Percentiles rank a stretch among this genome's conserved stretches.
phyloP scores from a whole-genome alignment of 2,329 filamentous ascomycete genomes.

The Amylocarpus encephaloides region DNA sequence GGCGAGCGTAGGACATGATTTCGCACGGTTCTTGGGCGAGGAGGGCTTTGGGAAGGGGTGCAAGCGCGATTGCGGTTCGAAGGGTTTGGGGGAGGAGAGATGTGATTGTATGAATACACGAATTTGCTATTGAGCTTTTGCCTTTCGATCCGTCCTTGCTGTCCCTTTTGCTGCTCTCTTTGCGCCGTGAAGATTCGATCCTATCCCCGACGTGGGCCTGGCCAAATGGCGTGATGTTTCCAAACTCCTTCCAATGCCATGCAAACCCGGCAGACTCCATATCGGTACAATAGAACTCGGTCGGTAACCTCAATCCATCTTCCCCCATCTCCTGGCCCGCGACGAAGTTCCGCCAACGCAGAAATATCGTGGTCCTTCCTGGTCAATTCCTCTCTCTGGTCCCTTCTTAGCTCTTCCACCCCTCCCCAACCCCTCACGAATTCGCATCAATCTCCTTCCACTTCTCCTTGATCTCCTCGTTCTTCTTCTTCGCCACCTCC shows the following conservation, averaged over 20 bases:
- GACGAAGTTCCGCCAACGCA: too few relatives aligned
- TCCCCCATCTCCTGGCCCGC: too few relatives aligned
- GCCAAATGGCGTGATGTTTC: slow-evolving; percentile 8
- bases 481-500: slow-evolving; percentile 60
- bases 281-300: too few relatives aligned
- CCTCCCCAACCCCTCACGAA: slow-evolving; percentile 37
- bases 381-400: background rate
- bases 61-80: too few relatives aligned
- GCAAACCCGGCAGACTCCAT: background rate
- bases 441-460: slow-evolving; percentile 76
- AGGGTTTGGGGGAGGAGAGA: too few relatives aligned
- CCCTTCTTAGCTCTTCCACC: background rate
- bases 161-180: background rate
- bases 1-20: background rate
- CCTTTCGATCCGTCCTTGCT: background rate
- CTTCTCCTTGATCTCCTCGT: slow-evolving; percentile 65
- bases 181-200: background rate
- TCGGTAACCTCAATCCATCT: too few relatives aligned
- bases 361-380: too few relatives aligned
- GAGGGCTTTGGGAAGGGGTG: too few relatives aligned
- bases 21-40: too few relatives aligned
- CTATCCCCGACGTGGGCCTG: background rate
- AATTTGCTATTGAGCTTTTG: background rate
- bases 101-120: background rate
- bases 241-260: slow-evolving; percentile 13